These are phyloP conservation scores for Globisporangium nagaii DNA, from an alignment of 352 stramenopile species.

Conservation along the genomic window DNA sequence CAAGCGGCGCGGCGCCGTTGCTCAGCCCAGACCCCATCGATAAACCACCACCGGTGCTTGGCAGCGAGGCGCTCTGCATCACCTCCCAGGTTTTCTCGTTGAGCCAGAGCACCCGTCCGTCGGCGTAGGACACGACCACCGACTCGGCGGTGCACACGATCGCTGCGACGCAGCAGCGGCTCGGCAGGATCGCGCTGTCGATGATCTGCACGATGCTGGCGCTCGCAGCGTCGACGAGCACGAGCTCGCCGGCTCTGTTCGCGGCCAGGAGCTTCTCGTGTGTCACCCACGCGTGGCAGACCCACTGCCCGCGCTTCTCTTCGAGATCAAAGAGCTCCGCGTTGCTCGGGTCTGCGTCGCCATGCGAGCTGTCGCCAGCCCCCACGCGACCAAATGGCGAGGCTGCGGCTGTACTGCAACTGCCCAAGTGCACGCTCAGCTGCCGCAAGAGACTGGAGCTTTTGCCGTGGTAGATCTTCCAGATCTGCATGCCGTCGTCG, in stretches of 20 bases:
- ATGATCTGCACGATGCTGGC: conserved; percentile 27
- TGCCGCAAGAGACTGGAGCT: conserved; percentile 26
- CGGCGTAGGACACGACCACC: conserved; percentile 40
- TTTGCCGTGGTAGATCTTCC: conserved; percentile 47
- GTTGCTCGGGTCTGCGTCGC: background rate
- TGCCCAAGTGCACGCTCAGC: conserved; percentile 7
- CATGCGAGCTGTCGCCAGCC: no score
- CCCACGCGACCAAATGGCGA: background rate
- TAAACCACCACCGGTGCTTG: conserved; percentile 7
- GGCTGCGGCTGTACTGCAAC: background rate
- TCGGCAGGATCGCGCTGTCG: conserved; percentile 21
- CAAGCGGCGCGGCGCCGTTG: background rate
- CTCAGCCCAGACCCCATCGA: no score
- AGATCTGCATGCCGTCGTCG: conserved; percentile 57
- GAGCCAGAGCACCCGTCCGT: conserved; percentile 48
- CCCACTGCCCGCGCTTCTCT: conserved; percentile 37
- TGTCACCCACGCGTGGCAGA: conserved; percentile 57
- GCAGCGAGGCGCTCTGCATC: conserved; percentile 28
- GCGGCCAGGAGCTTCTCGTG: conserved; percentile 36
- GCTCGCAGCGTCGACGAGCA: conserved; percentile 36
- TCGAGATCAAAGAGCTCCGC: conserved; percentile 32
- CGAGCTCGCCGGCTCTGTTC: conserved; percentile 49
- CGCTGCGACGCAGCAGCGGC: conserved; percentile 31
- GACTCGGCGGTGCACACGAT: conserved; percentile 52
- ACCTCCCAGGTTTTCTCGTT: conserved; percentile 35